Evolutionary conservation across 352 stramenopile species (phyloP).

Genomic region (Phytophthora sp.): DNA sequence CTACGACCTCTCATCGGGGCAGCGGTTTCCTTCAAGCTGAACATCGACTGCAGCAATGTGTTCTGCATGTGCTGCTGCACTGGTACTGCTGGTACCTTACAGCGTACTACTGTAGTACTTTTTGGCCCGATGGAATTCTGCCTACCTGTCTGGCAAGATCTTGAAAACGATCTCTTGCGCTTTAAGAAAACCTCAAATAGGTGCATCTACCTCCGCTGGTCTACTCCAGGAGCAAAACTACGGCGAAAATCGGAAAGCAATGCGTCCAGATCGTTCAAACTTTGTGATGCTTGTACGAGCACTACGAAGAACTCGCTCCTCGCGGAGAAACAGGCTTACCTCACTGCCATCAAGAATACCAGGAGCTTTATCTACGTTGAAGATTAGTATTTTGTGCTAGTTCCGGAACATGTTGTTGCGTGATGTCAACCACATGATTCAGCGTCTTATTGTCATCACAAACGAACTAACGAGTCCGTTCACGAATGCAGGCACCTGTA

Average conservation of each 20-base stretch:
- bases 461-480: slow-evolving; percentile 36
- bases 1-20: no score
- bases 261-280: slow-evolving; percentile 51
- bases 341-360: slow-evolving; percentile 31
- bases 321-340: slow-evolving; percentile 48
- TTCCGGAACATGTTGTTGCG: slow-evolving; percentile 49
- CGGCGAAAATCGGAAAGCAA: slow-evolving; percentile 22
- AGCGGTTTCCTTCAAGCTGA: no score
- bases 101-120: no score
- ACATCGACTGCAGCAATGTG: no score
- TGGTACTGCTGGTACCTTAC: no score
- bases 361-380: slow-evolving; percentile 41
- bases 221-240: slow-evolving; percentile 12
- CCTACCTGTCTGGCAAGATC: slow-evolving; percentile 28
- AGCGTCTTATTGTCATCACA: slow-evolving; percentile 59
- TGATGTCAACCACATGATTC: slow-evolving; percentile 47
- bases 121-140: slow-evolving; percentile 54
- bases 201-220: slow-evolving; percentile 13
- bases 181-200: slow-evolving; percentile 53
- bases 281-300: slow-evolving; percentile 58
- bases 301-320: slow-evolving; percentile 58
- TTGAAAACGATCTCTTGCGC: slow-evolving; percentile 40
- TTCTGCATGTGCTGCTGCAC: no score
- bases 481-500: slow-evolving; percentile 46
- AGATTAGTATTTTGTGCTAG: slow-evolving; percentile 36